These are phyloP conservation scores for Pichia sporocuriosa DNA, from an alignment of 805 yeast genomes.

Conservation along the genomic window DNA sequence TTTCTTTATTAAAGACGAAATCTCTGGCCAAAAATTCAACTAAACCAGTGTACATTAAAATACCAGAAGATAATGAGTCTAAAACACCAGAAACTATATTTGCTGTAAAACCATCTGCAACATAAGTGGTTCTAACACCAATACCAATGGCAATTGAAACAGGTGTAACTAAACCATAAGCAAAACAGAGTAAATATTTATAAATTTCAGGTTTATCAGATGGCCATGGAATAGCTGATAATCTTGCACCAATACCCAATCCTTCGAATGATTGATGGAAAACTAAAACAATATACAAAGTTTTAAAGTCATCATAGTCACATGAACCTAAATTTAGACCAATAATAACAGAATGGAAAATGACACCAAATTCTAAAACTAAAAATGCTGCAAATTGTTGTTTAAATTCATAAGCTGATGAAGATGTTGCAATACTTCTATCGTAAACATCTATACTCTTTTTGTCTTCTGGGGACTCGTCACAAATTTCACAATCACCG, in stretches of 20 bases:
- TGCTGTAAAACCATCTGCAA: slow-evolving; percentile 47
- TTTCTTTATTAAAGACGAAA: slow-evolving; percentile 51
- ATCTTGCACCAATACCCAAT: slow-evolving; percentile 70
- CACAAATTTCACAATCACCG: not conserved
- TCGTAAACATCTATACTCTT: slow-evolving; percentile 11
- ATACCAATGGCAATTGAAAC: slow-evolving; percentile 69
- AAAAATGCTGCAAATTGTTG: slow-evolving; percentile 15
- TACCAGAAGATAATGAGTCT: slow-evolving; percentile 69
- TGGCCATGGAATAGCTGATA: slow-evolving; percentile 46
- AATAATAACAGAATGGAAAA: slow-evolving; percentile 74
- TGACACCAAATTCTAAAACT: slow-evolving; percentile 59
- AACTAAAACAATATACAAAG: slow-evolving; percentile 55
- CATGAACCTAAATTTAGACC: slow-evolving; percentile 70
- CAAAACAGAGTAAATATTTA: slow-evolving; percentile 45
- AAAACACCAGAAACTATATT: slow-evolving; percentile 61
- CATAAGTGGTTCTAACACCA: slow-evolving; percentile 56
- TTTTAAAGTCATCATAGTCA: slow-evolving; percentile 56
- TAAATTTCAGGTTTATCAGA: slow-evolving; percentile 16
- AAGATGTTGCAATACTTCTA: slow-evolving; percentile 10
- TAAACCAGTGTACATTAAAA: slow-evolving; percentile 63
- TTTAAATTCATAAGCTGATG: slow-evolving; percentile 8
- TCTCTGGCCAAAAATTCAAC: slow-evolving; percentile 75
- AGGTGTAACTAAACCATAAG: slow-evolving; percentile 55
- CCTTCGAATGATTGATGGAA: slow-evolving; percentile 82
- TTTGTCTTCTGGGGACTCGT: slow-evolving; percentile 1